Conservation (phyloP, 228 moss, liverwort and hornwort genomes). For the Sphagnum fallax region DNA sequence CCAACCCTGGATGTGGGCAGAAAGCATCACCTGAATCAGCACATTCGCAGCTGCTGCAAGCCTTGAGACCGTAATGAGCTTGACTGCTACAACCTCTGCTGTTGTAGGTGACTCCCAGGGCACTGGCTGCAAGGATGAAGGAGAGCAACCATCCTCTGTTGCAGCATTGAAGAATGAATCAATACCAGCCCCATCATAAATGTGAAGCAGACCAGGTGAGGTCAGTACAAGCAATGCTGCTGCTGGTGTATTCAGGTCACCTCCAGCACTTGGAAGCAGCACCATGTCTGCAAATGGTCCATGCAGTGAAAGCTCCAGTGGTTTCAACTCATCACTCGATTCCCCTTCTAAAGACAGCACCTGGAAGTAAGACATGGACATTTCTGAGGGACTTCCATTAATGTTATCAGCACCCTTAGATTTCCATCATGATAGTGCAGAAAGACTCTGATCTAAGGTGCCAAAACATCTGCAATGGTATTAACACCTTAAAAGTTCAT, state of each 20-base stretch:
- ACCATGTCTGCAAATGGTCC: conserved; percentile 86
- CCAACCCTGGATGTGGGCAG: no score
- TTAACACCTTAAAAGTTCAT: no score
- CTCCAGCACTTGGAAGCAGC: conserved; percentile 69
- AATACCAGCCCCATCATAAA: conserved; percentile 81
- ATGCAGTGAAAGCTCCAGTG: conserved; percentile 59
- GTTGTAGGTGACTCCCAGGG: conserved; percentile 68
- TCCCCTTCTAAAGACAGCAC: conserved; percentile 66
- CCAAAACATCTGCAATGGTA: no score
- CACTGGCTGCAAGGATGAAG: conserved; percentile 67
- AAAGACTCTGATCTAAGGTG: no score
- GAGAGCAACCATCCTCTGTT: conserved; percentile 54
- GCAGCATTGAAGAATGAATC: conserved; percentile 48
- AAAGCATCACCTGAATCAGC: conserved; percentile 67
- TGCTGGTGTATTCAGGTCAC: conserved; percentile 45
- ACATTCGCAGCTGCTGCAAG: conserved; percentile 52
- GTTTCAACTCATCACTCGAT: conserved; percentile 40
- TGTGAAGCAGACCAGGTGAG: conserved; percentile 78
- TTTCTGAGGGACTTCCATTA: no score
- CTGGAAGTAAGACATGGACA: conserved; percentile 17
- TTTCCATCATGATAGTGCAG: no score
- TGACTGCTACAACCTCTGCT: conserved; percentile 58
- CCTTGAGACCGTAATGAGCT: conserved; percentile 58
- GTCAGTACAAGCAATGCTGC: conserved; percentile 78
- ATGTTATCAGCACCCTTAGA: no score